Base-by-base conservation (phyloP, 1,139 yeast genomes). In the Saccharomyces hybrid region DNA sequence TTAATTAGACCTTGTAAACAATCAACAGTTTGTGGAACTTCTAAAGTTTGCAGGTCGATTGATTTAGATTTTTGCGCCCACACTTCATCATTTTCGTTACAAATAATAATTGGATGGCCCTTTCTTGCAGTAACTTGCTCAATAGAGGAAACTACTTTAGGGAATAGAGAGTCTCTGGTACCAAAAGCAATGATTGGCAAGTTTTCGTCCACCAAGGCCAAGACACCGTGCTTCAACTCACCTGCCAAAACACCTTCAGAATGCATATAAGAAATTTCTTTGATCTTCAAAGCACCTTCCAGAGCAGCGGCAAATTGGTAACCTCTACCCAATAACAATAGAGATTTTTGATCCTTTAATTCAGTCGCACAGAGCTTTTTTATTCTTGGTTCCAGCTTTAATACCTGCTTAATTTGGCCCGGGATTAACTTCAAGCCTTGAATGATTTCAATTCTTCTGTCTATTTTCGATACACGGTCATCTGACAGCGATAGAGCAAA, bases 191-290 rank as follows among this genome's bases (percentile, higher is more conserved):
- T 86, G 61, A 93, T 89, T 59, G 99, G 99, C 68, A 95, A 79
- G 63, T 86, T 78, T 66, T 88, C 95, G 72, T 95, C 99, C 59
- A 95, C 97, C 61, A 95, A 80, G 2, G 99, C 99, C 67, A 95
- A 81, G 44, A 90, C 96, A 74, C 99, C 99, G 70, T 95, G 99
- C 75, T 95, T 95, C 73, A 95, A 83, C 74, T 95, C 99, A 71
- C 99, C 99, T 28, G 99, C 99, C 62, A 93, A 83, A 52, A 95
- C 96, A 77, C 99, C 99, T 76, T 95, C 99, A 28, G 98, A 89
- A 72, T 95, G 99, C 91, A 93, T 95, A 73, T 95, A 95, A 5
- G 98, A 91, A 60, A 95, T 95, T 75, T 95, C 99, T 76, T 95
- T 95, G 71, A 95, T 93, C 76, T 95, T 95, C 66, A 95, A 81